Base-by-base conservation (phyloP, 2,329 filamentous ascomycete species). In the Nothophoma quercina region DNA sequence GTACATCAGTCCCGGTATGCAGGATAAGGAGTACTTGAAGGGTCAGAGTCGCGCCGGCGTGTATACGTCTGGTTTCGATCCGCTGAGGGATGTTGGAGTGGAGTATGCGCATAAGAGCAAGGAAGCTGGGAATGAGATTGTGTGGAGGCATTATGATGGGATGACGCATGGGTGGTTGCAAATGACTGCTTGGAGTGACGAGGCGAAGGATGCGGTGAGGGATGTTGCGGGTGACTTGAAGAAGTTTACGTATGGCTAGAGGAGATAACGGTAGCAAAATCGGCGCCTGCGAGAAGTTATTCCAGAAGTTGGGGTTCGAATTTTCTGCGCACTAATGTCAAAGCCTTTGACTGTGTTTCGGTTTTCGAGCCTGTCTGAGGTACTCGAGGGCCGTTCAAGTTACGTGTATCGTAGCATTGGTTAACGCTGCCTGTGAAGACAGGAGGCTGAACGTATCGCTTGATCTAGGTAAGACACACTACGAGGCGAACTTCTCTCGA, bases 91-190 rank as follows among this genome's bases (percentile, higher is more conserved):
- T 12, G 28, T 39, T 18, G 26, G 28, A 7, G 44, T 47, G 16
- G 44, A 33, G 21, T 47, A 47, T 39, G 44, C 34, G 26, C 44
- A 47, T 7, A 47, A 39, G 28, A 39, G 19, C n/a, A 47, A 30
- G 10, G 21, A 47, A 19, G 34, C 44, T 12, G 28, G 26, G 9
- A 39, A 47, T 34, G 48, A 51, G 28, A 47, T 40, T 18, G 30
- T 33, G 3, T 47, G 35, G 49, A 46, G 35, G n/a, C 35, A 52
- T 10, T 52, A 47, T 28, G 50, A 34, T 19, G 38, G 25, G 5
- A 19, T 43, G 36, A 53, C 42, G 22, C 42, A 53, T 28, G 43
- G 49, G 7, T 51, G 41, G 41, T 19, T 46, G 34, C 49, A 51
- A 12, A 46, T 51, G 41, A 45, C 39, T 18, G 36, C 32, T 46